Base-by-base conservation (phyloP, 2,329 filamentous ascomycete species). In the Acrodontium crateriforme region DNA sequence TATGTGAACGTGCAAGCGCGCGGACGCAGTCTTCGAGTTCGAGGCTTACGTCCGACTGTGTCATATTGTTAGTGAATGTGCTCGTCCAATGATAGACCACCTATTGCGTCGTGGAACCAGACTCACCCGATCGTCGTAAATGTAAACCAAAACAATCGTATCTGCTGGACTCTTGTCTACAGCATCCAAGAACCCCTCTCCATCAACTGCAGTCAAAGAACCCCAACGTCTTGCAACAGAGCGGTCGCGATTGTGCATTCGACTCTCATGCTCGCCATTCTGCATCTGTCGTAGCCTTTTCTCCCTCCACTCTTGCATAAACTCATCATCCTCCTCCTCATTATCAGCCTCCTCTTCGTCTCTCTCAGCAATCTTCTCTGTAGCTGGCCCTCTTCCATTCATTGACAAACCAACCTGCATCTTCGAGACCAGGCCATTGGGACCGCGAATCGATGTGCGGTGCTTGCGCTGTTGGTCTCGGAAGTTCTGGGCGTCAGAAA, bases 101-200 rank as follows among this genome's bases (percentile, higher is more conserved):
- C 20, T n/a, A 12, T n/a, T n/a, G n/a, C n/a, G 13, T 4, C n/a
- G 20, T 22, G 8, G 20, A 10, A 13, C 11, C 8, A 29, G 27
- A 58, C 73, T 52, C 69, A 92, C 84, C 63, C 79, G 69, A 36
- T 80, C 70, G 49, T 94, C 84, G 54, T 84, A 89, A 40, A 98
- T 84, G 58, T 87, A 91, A 16, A 98, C 89, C 2, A 94, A 78
- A 2, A 95, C 85, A 3, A 79, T 69, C 0, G 82, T 87, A 25
- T 87, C 80, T 25, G 74, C 59, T 20, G 74, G 66, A 4, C 87
- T 82, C 57, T 83, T 89, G 59, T 98, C 89, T 42, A 95, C 83
- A 30, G 87, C 85, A 54, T 95, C 85, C n/a, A 98, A 68, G 47
- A 92, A 98, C 11, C 85, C 89, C 39, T 78, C 63, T 6, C 83